Conservation (phyloP, 2,329 filamentous ascomycete genomes). For the Dendrostoma leiphaemia region DNA sequence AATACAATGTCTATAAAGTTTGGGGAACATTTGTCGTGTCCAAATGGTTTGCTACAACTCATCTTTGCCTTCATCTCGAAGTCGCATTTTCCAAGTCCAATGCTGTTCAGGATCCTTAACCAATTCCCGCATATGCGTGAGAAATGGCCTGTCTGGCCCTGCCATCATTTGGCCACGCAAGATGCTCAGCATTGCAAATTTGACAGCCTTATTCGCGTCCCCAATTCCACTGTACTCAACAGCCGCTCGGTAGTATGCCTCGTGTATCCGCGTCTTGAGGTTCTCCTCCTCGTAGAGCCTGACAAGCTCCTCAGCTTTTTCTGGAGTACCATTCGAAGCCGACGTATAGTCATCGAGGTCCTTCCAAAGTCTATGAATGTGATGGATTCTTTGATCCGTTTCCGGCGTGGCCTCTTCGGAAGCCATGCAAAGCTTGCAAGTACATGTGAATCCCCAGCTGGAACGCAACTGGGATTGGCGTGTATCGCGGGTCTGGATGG, state of each 20-base stretch:
- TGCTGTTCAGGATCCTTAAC: background rate
- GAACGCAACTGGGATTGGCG: conserved; percentile 1
- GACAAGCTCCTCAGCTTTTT: background rate
- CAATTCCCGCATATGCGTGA: conserved; percentile 4
- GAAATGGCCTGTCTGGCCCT: conserved; percentile 1
- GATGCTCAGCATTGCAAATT: background rate
- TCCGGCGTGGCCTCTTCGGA: background rate
- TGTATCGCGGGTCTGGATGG: background rate
- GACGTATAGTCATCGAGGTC: conserved; percentile 8
- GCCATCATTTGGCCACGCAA: conserved; percentile 2
- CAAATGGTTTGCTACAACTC: too few relatives aligned
- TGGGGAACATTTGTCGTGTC: too few relatives aligned
- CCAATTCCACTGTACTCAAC: conserved; percentile 5
- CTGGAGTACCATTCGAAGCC: background rate
- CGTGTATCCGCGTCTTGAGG: conserved; percentile 5
- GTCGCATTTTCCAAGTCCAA: conserved; percentile 2
- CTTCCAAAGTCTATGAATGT: conserved; percentile 4
- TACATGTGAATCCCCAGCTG: conserved; percentile 5
- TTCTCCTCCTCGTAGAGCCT: conserved; percentile 4
- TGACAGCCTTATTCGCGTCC: background rate
- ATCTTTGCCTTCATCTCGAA: background rate
- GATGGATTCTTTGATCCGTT: background rate
- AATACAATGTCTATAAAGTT: too few relatives aligned
- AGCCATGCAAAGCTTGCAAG: conserved; percentile 3
- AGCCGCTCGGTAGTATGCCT: conserved; percentile 6